A percentile compares a stretch with the other conserved stretches of the same genome.
Evolutionary conservation across 2,329 filamentous ascomycete species (phyloP).

Genomic region (Pseudodiploospora longispora): DNA sequence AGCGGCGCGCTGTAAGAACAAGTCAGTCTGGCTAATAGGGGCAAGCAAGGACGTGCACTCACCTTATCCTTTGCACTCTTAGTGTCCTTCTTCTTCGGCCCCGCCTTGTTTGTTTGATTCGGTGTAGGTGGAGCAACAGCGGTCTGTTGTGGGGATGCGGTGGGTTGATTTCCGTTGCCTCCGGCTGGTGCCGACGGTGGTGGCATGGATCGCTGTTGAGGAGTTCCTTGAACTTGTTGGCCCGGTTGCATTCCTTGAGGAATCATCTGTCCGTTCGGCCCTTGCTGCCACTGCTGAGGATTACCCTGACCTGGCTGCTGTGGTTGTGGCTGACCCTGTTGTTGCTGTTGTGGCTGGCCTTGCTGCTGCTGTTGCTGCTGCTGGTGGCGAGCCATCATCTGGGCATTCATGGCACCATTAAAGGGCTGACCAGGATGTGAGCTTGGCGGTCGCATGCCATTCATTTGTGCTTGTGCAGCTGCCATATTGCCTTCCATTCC

Average conservation of each 20-base stretch:
- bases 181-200: slow-evolving; percentile 53
- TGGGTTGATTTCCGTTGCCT: slow-evolving; percentile 42
- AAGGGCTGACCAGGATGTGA: slow-evolving; percentile 55
- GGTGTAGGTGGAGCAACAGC: slow-evolving; percentile 69
- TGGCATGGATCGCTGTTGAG: slow-evolving; percentile 65
- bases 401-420: slow-evolving; percentile 50
- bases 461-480: slow-evolving; percentile 45
- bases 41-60: slow-evolving; percentile 21
- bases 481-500: slow-evolving; percentile 49
- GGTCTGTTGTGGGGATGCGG: slow-evolving; percentile 55
- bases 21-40: slow-evolving; percentile 7
- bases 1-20: slow-evolving; percentile 34
- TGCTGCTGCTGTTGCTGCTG: slow-evolving; percentile 27
- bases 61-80: slow-evolving; percentile 63
- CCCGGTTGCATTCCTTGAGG: slow-evolving; percentile 32
- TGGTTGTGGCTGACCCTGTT: slow-evolving; percentile 25
- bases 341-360: slow-evolving; percentile 19
- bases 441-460: slow-evolving; percentile 61
- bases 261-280: slow-evolving; percentile 33
- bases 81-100: slow-evolving; percentile 64
- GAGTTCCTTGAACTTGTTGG: slow-evolving; percentile 53
- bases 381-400: slow-evolving; percentile 50
- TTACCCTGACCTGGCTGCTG: slow-evolving; percentile 20
- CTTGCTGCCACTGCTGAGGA: slow-evolving; percentile 32
- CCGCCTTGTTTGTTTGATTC: slow-evolving; percentile 62